Evolutionary conservation across 805 yeast genomes (phyloP).

Genomic region (Millerozyma miso): DNA sequence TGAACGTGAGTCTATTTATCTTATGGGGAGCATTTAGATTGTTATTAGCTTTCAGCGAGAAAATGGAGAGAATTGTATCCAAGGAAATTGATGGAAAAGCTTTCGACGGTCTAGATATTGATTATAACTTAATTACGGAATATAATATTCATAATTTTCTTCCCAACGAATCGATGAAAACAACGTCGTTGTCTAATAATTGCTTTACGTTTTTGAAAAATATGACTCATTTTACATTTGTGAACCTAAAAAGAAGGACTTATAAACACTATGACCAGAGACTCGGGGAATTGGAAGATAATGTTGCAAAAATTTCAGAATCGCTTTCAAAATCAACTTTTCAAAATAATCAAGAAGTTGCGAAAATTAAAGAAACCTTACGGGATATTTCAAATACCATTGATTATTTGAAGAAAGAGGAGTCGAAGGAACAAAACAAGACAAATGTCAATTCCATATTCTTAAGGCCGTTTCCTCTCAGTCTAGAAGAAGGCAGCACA

Average conservation of each 20-base stretch:
- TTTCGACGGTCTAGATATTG: constrained; percentile 5
- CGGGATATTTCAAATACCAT: constrained; percentile 8
- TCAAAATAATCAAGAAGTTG: constrained; percentile 8
- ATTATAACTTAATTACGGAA: constrained; percentile 13
- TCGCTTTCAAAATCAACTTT: constrained; percentile 8
- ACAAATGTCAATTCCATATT: background rate
- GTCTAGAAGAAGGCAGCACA: constrained; percentile 4
- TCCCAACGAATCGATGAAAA: background rate
- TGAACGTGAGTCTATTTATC: constrained; percentile 33
- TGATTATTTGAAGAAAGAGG: constrained; percentile 3
- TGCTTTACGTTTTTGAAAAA: background rate
- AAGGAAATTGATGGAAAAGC: constrained; percentile 3
- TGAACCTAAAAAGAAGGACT: background rate
- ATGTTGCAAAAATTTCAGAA: constrained; percentile 6
- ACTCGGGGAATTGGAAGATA: constrained; percentile 5
- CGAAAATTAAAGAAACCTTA: constrained; percentile 7
- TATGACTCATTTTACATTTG: background rate
- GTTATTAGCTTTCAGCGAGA: constrained; percentile 11
- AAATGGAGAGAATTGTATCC: constrained; percentile 3
- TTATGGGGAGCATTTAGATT: constrained; percentile 28
- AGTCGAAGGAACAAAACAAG: background rate
- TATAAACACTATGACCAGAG: constrained; percentile 1
- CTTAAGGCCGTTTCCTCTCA: constrained; percentile 18
- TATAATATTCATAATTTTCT: constrained; percentile 6
- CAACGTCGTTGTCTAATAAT: background rate